Evolutionary conservation across 495 filamentous ascomycete genomes (phyloP).

Genomic region (Sordaria brevicollis): DNA sequence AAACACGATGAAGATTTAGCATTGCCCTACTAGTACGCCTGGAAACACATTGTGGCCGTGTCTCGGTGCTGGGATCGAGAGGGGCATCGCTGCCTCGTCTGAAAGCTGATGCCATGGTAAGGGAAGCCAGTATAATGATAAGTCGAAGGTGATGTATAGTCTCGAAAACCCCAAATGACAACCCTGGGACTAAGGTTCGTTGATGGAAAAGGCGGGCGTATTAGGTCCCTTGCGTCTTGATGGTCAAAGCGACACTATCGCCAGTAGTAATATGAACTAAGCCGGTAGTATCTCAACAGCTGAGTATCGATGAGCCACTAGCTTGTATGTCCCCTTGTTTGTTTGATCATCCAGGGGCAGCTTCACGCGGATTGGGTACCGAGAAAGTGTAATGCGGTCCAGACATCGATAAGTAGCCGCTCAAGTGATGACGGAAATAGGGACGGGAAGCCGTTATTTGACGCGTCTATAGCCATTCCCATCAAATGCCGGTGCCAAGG

Average conservation of each 20-base stretch:
- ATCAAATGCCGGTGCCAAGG: background rate
- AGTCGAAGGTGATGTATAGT: background rate
- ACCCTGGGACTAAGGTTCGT: background rate
- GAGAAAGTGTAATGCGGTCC: background rate
- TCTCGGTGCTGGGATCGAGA: slow-evolving; percentile 13
- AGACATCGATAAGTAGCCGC: background rate
- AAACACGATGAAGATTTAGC: slow-evolving; percentile 45
- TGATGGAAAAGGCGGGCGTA: background rate
- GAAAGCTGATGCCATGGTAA: slow-evolving; percentile 25
- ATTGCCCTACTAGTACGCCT: slow-evolving; percentile 34
- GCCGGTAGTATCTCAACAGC: background rate
- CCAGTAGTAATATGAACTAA: background rate
- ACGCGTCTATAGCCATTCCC: background rate
- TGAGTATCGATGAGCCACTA: background rate
- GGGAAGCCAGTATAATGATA: background rate
- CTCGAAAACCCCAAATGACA: background rate
- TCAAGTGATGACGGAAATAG: background rate
- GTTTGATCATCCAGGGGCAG: background rate
- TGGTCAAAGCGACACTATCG: background rate
- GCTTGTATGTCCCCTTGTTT: background rate
- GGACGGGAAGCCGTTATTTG: background rate
- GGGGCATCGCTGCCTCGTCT: slow-evolving; percentile 1
- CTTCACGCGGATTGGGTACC: background rate
- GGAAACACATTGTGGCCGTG: slow-evolving; percentile 10
- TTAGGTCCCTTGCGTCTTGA: background rate